phyloP scores from a whole-genome alignment of 352 stramenopile genomes.

The Lagenidium sp. region DNA sequence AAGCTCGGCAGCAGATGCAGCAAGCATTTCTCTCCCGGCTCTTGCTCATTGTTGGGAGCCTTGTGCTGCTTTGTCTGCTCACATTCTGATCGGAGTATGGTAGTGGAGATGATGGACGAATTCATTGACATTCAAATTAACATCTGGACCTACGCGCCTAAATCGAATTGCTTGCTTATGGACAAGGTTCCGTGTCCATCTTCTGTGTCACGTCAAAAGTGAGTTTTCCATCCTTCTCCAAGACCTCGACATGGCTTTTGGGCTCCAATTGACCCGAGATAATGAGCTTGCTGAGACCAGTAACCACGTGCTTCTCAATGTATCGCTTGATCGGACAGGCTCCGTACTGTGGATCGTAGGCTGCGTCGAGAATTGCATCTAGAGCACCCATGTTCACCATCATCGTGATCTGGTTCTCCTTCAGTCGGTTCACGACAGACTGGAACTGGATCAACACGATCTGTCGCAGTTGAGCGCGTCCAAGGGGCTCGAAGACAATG shows the following conservation, averaged over 20 bases:
- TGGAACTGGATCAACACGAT: constrained; percentile 94
- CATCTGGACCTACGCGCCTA: too few relatives aligned
- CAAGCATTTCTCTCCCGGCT: constrained; percentile 65
- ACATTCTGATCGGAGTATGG: constrained; percentile 37
- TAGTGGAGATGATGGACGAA: too few relatives aligned
- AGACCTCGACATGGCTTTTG: constrained; percentile 62
- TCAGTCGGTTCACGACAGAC: constrained; percentile 64
- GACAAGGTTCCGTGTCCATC: constrained; percentile 23
- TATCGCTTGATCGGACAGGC: constrained; percentile 94
- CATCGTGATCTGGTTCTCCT: constrained; percentile 62
- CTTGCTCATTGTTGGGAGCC: constrained; percentile 56
- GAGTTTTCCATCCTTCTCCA: constrained; percentile 31
- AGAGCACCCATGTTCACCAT: constrained; percentile 71
- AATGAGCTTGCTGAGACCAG: constrained; percentile 70
- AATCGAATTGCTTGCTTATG: neutral
- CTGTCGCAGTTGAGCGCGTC: constrained; percentile 76
- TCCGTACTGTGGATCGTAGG: constrained; percentile 93
- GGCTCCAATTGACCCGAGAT: constrained; percentile 38
- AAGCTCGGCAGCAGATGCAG: constrained; percentile 55
- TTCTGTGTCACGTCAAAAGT: constrained; percentile 33
- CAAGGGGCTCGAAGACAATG: constrained; percentile 94
- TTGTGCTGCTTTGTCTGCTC: constrained; percentile 65
- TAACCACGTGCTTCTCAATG: constrained; percentile 93
- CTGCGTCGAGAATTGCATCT: constrained; percentile 87
- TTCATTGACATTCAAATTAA: too few relatives aligned